These are phyloP conservation scores for Elongisporangium undulatum DNA, from an alignment of 352 stramenopile species.

Conservation along the genomic window DNA sequence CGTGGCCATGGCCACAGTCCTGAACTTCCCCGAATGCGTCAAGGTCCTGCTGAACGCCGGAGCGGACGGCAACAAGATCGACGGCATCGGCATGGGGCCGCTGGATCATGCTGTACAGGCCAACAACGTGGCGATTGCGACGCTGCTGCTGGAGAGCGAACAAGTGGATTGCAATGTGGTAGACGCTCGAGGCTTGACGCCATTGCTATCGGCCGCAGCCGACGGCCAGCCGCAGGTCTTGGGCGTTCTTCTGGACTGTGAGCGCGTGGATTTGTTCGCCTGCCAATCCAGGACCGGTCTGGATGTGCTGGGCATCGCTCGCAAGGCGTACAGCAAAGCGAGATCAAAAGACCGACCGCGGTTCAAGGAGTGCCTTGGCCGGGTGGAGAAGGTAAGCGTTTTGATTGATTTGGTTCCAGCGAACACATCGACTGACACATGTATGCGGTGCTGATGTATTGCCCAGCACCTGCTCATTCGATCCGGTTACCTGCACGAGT, in stretches of 20 bases:
- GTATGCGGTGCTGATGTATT: neutral
- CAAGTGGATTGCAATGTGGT: constrained; percentile 41
- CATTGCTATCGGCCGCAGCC: constrained; percentile 20
- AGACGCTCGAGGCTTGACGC: constrained; percentile 56
- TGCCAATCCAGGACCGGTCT: neutral
- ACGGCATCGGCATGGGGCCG: neutral
- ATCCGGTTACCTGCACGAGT: neutral
- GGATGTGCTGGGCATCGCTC: neutral
- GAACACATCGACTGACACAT: no score
- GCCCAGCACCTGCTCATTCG: neutral
- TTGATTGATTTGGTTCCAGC: no score
- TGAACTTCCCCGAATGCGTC: constrained; percentile 61
- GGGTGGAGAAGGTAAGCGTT: neutral
- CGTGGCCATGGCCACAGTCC: constrained; percentile 52
- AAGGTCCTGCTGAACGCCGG: constrained; percentile 47
- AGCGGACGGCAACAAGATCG: constrained; percentile 1
- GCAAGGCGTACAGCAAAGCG: neutral
- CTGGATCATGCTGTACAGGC: neutral
- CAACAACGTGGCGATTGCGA: neutral
- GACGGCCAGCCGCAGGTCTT: neutral
- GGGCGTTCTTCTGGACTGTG: neutral
- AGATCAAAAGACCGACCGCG: neutral
- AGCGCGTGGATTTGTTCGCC: neutral
- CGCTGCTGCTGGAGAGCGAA: neutral
- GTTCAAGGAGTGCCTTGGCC: neutral